Conservation (phyloP, 176 grass and related monocot genomes). For the Oryza longistaminata region DNA sequence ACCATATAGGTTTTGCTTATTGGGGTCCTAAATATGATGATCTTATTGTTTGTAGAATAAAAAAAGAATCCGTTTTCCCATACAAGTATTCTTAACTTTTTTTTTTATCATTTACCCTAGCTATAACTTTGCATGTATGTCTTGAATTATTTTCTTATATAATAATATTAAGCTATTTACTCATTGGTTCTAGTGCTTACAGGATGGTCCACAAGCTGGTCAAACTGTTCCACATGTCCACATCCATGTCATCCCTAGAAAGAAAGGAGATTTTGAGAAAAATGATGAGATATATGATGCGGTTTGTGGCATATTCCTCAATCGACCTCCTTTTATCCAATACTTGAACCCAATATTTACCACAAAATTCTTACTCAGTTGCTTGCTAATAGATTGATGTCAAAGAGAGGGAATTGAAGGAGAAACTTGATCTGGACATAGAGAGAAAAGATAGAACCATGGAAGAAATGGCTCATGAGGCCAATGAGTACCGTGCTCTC, state of each 20-base stretch:
- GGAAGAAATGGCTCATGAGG: conserved; percentile 75
- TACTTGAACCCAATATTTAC: neutral
- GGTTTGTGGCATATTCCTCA: too few species aligned
- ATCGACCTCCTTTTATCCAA: too few species aligned
- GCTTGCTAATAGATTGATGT: conserved; percentile 53
- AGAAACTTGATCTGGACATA: conserved; percentile 88
- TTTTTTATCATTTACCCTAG: neutral
- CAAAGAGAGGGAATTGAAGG: conserved; percentile 88
- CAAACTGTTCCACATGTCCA: conserved; percentile 98
- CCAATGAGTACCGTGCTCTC: conserved; percentile 61
- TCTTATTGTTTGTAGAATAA: neutral
- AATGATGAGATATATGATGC: conserved; percentile 98
- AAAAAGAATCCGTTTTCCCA: neutral
- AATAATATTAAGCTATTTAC: neutral
- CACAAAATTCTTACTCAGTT: conserved; percentile 16
- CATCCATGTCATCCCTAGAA: conserved; percentile 88
- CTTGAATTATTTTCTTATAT: neutral
- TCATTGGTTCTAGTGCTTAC: conserved; percentile 13
- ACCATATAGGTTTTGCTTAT: neutral
- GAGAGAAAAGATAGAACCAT: conserved; percentile 76
- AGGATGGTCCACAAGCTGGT: conserved; percentile 93
- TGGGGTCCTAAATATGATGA: too few species aligned
- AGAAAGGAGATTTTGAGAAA: conserved; percentile 84
- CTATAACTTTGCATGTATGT: neutral
- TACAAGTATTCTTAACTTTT: neutral